Evolutionary conservation across 352 stramenopile species (phyloP), one percentile per base, ranked within the genome.

Genomic region (Phytopythium mirpurense): DNA sequence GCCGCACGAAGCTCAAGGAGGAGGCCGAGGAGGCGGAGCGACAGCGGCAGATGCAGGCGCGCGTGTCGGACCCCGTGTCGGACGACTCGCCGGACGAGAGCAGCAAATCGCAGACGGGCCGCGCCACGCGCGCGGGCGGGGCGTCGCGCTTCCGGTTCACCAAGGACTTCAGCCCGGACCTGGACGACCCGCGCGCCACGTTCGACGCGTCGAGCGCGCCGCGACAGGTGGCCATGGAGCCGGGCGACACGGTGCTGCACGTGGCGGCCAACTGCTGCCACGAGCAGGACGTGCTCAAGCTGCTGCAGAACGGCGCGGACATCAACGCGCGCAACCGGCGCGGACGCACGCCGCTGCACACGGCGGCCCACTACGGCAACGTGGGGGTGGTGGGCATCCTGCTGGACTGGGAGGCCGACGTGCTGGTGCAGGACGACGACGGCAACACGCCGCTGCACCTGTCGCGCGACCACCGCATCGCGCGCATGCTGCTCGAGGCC

Each of bases 191-290:
- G 26, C 40, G 63, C 37, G 60, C 70, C 40, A 60, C 48, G 21
- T 47, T 60, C 11, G 59, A 67, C 36, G 60, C 65, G 8, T 70
- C 74, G 56, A 69, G 88, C 40, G 74, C 67, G 24, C 81, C 81
- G 35, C 81, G 83, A 7, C 80, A 83, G 5, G 83, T 94, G 38
- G 82, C 81, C 12, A 94, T 92, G 83, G 81, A 88, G 41, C 83
- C 83, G 11, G 86, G 86, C 62, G 83, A 95, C 50, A 94, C 83
- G 23, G 86, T 92, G 46, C 65, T 95, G 15, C 86, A 95, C 61
- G 76, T 94, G 14, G 86, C 85, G 34, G 81, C 81, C 0, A 94
- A 93, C 59, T 93, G 81, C 63, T 91, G 81, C 57, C 91, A 92
- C 44, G 80, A 90, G 47, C 80, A 87, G 61, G 85, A 95, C 44